Evolutionary conservation across 2,329 filamentous ascomycete genomes (phyloP).

Genomic region (Arthrobotrys megalospora): DNA sequence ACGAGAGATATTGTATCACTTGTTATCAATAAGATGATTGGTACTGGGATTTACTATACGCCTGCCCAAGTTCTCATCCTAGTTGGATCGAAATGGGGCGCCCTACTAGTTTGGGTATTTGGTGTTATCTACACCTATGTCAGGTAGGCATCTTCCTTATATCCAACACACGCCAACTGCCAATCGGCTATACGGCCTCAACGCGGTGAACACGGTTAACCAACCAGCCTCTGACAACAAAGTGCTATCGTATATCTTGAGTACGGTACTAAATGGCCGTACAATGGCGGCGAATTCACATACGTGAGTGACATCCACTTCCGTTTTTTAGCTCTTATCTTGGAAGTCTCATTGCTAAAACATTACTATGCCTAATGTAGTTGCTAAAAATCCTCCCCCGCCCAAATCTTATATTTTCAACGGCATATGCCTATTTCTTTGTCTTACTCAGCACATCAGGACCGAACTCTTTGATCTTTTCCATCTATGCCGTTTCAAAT

Average conservation of each 20-base stretch:
- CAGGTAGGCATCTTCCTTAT: background rate
- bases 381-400: constrained; percentile 22
- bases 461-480: constrained; percentile 15
- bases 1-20: constrained; percentile 15
- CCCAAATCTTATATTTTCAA: constrained; percentile 31
- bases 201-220: background rate
- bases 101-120: constrained; percentile 17
- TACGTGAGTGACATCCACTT: background rate
- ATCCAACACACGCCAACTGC: too few relatives aligned
- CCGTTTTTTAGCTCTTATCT: background rate
- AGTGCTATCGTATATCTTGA: constrained; percentile 31
- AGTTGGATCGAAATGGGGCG: constrained; percentile 16
- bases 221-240: too few relatives aligned
- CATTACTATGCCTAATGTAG: background rate
- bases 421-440: constrained; percentile 34
- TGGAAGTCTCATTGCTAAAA: background rate
- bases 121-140: constrained; percentile 27
- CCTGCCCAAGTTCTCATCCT: constrained; percentile 30
- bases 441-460: constrained; percentile 7
- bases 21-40: constrained; percentile 34
- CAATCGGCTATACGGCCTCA: background rate
- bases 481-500: constrained; percentile 14
- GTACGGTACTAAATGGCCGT: constrained; percentile 30
- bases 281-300: constrained; percentile 29
- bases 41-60: constrained; percentile 28